phyloP scores from a whole-genome alignment of 1,284 basidiomycete species.

The Trametes versicolor region DNA sequence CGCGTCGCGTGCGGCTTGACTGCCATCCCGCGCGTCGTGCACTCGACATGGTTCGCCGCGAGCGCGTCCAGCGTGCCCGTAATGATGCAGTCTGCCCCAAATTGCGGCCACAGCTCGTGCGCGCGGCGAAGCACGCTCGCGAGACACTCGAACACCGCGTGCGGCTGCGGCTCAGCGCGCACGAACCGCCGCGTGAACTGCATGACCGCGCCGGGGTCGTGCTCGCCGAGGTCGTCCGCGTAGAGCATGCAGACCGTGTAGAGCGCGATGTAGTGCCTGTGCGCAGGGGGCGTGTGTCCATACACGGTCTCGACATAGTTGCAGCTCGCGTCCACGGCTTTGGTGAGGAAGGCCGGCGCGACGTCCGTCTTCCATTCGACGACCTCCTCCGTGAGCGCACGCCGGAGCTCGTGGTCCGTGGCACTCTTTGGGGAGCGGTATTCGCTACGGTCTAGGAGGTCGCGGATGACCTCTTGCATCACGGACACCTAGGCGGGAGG shows the following conservation, averaged over 20 bases:
- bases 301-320: slow-evolving; percentile 14
- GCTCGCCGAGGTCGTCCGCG: slow-evolving; percentile 14
- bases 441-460: slow-evolving; percentile 14
- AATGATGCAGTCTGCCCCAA: slow-evolving; percentile 30
- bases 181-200: slow-evolving; percentile 14
- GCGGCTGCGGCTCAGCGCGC: slow-evolving; percentile 23
- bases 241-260: slow-evolving; percentile 17
- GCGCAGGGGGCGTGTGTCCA: slow-evolving; percentile 10
- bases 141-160: slow-evolving; percentile 27
- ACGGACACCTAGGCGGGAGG: not conserved
- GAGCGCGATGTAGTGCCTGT: slow-evolving; percentile 15
- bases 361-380: not conserved
- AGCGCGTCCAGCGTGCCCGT: slow-evolving; percentile 30
- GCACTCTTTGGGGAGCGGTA: slow-evolving; percentile 10
- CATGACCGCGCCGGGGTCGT: slow-evolving; percentile 7
- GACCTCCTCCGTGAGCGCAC: not conserved
- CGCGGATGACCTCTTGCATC: slow-evolving; percentile 12
- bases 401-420: slow-evolving; percentile 8
- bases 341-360: slow-evolving; percentile 7
- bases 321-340: slow-evolving; percentile 7
- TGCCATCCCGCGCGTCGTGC: slow-evolving; percentile 19
- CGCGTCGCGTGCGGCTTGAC: slow-evolving; percentile 25
- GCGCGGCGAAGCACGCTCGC: slow-evolving; percentile 19
- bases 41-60: slow-evolving; percentile 30
- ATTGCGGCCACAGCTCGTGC: slow-evolving; percentile 25